A percentile compares a stretch with the other conserved stretches of the same genome.
These are phyloP conservation scores for Reutealis trisperma DNA, from an alignment of 345 rosid genomes.

Conservation along the genomic window DNA sequence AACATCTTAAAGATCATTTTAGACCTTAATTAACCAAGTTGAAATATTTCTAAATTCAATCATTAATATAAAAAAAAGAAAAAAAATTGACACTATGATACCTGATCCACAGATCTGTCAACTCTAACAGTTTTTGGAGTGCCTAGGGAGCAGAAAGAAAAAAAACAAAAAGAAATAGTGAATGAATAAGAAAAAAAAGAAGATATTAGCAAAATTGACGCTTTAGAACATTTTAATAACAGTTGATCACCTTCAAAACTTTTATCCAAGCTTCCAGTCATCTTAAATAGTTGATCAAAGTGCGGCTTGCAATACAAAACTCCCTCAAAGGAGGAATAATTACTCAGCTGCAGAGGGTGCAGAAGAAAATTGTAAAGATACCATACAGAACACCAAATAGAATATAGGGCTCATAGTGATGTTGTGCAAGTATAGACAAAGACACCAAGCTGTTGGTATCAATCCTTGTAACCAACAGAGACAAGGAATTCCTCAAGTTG, in stretches of 20 bases:
- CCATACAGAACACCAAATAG: background rate
- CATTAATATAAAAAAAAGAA: slow-evolving; percentile 6
- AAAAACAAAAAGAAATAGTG: background rate
- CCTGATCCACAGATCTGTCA: slow-evolving; percentile 59
- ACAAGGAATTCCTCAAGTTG: background rate
- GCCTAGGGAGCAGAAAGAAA: slow-evolving; percentile 36
- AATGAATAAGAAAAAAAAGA: slow-evolving; percentile 4
- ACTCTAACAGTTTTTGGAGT: slow-evolving; percentile 56
- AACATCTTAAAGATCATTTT: background rate
- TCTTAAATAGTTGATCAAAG: slow-evolving; percentile 73
- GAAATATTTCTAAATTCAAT: background rate
- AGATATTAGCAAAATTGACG: background rate
- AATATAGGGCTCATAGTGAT: background rate
- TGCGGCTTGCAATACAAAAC: slow-evolving; percentile 83
- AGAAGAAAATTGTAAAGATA: background rate
- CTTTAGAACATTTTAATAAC: background rate
- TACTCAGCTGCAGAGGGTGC: slow-evolving; percentile 49
- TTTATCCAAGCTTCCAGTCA: slow-evolving; percentile 75
- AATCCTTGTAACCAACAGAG: background rate
- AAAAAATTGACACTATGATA: slow-evolving; percentile 13
- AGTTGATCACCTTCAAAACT: slow-evolving; percentile 62
- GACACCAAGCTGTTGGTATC: background rate
- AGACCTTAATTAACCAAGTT: background rate
- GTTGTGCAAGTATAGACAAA: background rate
- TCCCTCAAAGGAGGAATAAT: slow-evolving; percentile 69